These are phyloP conservation scores for Umbellularia californica DNA, from an alignment of 164 flowering plant genomes.

Conservation along the genomic window DNA sequence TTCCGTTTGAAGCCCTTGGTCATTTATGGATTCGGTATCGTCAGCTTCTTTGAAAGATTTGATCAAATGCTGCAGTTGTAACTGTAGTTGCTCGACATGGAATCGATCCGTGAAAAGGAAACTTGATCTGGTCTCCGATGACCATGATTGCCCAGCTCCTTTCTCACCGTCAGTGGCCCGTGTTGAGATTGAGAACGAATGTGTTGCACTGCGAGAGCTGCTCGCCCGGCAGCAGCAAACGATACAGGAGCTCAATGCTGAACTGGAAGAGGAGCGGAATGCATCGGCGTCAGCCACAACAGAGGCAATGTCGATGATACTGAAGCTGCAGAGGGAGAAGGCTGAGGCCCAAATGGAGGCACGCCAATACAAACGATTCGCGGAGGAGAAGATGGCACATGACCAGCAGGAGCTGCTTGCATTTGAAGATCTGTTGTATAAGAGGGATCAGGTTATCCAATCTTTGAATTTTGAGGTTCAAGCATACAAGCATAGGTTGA, in stretches of 20 bases:
- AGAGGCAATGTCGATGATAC: conserved; percentile 96
- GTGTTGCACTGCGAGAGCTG: conserved; percentile 61
- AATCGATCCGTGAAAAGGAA: conserved; percentile 69
- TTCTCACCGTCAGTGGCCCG: conserved; percentile 36
- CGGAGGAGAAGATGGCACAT: conserved; percentile 92
- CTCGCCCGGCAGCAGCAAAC: conserved; percentile 62
- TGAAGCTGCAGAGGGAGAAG: conserved; percentile 93
- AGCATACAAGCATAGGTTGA: conserved; percentile 82
- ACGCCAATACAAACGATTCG: conserved; percentile 78
- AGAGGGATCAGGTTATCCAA: conserved; percentile 75
- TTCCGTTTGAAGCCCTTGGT: neutral
- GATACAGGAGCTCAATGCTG: conserved; percentile 66
- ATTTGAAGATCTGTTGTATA: conserved; percentile 80
- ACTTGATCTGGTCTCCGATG: conserved; percentile 36
- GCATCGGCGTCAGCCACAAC: conserved; percentile 88
- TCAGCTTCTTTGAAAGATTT: conserved; percentile 26
- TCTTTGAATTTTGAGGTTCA: conserved; percentile 72
- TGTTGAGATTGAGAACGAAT: conserved; percentile 77
- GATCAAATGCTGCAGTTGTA: conserved; percentile 52
- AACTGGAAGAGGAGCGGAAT: conserved; percentile 90
- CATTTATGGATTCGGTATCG: conserved; percentile 43
- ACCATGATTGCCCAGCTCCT: conserved; percentile 21
- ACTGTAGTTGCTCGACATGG: conserved; percentile 54
- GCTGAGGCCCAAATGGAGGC: conserved; percentile 87
- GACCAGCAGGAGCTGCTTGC: conserved; percentile 63